A percentile compares a stretch with the other conserved stretches of the same genome.
These are phyloP conservation scores for Colletotrichum paranaense DNA, from an alignment of 2,329 filamentous ascomycete species.

Conservation along the genomic window DNA sequence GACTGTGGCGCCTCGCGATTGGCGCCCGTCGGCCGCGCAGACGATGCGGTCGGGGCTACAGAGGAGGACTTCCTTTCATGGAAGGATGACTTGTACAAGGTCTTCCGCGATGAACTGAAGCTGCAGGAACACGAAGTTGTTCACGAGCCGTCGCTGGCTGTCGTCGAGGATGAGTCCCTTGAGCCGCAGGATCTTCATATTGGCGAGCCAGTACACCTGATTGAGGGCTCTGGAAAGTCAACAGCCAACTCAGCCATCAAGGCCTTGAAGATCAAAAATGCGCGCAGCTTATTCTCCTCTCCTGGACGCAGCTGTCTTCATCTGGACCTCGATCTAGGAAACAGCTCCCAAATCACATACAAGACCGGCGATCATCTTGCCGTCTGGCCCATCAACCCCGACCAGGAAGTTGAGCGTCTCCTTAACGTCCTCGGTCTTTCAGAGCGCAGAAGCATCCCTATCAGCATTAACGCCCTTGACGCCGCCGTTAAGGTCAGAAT, in stretches of 20 bases:
- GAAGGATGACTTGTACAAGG: conserved; percentile 44
- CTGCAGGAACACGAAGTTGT: conserved; percentile 39
- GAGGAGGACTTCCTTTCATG: conserved; percentile 51
- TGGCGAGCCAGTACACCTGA: conserved; percentile 37
- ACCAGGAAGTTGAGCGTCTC: conserved; percentile 46
- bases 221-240: conserved; percentile 19
- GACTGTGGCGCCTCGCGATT: conserved; percentile 43
- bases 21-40: conserved; percentile 43
- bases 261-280: conserved; percentile 35
- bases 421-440: conserved; percentile 42
- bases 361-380: conserved; percentile 54
- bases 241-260: conserved; percentile 36
- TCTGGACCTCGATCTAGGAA: conserved; percentile 50
- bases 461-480: conserved; percentile 40
- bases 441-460: conserved; percentile 39
- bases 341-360: conserved; percentile 43
- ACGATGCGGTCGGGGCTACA: conserved; percentile 45
- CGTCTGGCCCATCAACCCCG: conserved; percentile 52
- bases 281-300: conserved; percentile 40
- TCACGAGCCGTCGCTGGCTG: conserved; percentile 39
- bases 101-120: conserved; percentile 36
- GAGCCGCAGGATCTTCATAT: conserved; percentile 37
- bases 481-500: conserved; percentile 40
- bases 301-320: conserved; percentile 43
- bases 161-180: conserved; percentile 38